Evolutionary conservation across 2,329 filamentous ascomycete genomes (phyloP).

Genomic region (Hypomyces perniciosus): DNA sequence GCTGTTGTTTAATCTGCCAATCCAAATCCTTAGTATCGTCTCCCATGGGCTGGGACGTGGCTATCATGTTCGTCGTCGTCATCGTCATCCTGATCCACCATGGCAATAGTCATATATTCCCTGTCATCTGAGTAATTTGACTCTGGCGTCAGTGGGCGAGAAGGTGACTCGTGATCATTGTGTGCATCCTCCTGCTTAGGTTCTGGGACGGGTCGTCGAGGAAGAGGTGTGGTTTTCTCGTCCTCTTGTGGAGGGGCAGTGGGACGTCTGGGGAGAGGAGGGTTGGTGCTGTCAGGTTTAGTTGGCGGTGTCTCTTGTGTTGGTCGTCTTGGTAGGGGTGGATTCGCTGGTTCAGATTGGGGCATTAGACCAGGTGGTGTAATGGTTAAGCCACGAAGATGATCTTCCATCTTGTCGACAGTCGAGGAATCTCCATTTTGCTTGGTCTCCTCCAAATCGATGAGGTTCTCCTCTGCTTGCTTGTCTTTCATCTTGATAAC

Average conservation of each 20-base stretch:
- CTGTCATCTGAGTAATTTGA: constrained; percentile 28
- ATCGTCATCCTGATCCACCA: constrained; percentile 31
- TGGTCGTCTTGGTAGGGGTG: constrained; percentile 1
- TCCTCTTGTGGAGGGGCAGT: background rate
- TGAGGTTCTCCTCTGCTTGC: constrained; percentile 23
- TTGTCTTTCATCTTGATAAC: constrained; percentile 41
- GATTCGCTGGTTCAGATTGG: constrained; percentile 15
- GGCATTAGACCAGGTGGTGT: constrained; percentile 22
- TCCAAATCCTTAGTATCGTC: no score
- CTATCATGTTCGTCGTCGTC: constrained; percentile 18
- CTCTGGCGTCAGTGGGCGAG: constrained; percentile 22
- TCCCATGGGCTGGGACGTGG: no score
- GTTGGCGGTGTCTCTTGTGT: constrained; percentile 2
- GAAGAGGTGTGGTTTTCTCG: background rate
- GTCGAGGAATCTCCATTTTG: background rate
- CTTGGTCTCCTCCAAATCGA: constrained; percentile 22
- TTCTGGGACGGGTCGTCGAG: constrained; percentile 7
- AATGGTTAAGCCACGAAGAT: constrained; percentile 25
- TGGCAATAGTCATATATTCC: constrained; percentile 30
- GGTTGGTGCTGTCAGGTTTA: background rate
- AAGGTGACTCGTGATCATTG: constrained; percentile 1
- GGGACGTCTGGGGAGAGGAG: constrained; percentile 8
- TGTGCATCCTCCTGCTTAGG: constrained; percentile 2
- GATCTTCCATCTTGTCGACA: constrained; percentile 16
- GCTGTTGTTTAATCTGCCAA: background rate